Base-by-base conservation (phyloP, 495 filamentous ascomycete genomes). In the Penicillium maclennaniae region DNA sequence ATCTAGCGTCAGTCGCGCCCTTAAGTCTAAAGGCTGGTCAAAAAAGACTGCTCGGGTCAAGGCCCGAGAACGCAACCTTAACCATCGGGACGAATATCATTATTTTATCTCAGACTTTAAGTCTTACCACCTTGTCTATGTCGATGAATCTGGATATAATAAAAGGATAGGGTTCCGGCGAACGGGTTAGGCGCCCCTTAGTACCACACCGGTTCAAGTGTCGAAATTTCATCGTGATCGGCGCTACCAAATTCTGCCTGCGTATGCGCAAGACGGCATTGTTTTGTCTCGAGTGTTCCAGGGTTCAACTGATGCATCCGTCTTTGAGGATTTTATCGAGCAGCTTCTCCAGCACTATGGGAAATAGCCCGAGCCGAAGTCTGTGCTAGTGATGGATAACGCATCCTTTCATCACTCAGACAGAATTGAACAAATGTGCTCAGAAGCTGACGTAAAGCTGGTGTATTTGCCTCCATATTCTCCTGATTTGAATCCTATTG, bases 251-350 rank as follows among this genome's bases (percentile, higher is more conserved):
- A 73, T 73, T 12, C 52, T 72, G 51, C 63, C 60, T 19, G 68
- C 64, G 16, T 73, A 73, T 61, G 57, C 55, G 45, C 52, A 67
- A 46, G 62, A 70, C 43, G 62, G 70, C 23, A 55, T 72, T 28
- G 47, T 63, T 45, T 36, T 65, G 14, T 47, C 49, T 28, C 54
- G 48, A 16, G 57, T 72, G 1, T 75, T 68, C 45, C 42, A 63
- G 49, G 67, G 70, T 43, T 59, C 58, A 25, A 72, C 55, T 25
- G 60, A 71, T 57, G 59, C 59, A 42, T 49, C 42, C 7, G 36
- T 71, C 21, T 73, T 73, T 55, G 55, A 71, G 49, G 59, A 66
- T 45, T 73, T 70, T 51, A 63, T 71, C 37, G 59, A 73, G 55
- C 46, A 72, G 55, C 58, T 65, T 6, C 59, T 54, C 39, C 15